phyloP scores from a whole-genome alignment of 192 early-diverging fungal species.

The Podila verticillata region DNA sequence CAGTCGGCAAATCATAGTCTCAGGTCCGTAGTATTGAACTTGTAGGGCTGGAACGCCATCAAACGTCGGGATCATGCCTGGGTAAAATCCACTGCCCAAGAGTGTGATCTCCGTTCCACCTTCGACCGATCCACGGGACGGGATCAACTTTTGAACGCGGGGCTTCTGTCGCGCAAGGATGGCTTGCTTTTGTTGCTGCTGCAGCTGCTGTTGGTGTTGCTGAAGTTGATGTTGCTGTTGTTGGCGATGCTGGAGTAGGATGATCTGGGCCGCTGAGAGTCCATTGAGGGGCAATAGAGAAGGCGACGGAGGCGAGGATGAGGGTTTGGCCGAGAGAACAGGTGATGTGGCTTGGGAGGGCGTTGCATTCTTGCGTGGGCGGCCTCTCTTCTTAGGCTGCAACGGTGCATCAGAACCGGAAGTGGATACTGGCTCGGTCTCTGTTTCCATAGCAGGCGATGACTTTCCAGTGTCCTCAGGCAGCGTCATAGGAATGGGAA shows the following conservation, averaged over 20 bases:
- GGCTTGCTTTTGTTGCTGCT: constrained; percentile 50
- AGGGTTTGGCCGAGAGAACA: constrained; percentile 3
- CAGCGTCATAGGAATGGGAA: constrained; percentile 6
- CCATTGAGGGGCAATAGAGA: constrained; percentile 12
- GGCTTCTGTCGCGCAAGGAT: constrained; percentile 52
- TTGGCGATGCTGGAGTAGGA: constrained; percentile 36
- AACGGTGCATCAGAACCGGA: constrained; percentile 15
- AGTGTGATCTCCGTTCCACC: constrained; percentile 82
- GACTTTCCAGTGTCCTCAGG: constrained; percentile 9
- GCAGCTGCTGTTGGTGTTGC: constrained; percentile 42
- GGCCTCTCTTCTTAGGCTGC: constrained; percentile 45
- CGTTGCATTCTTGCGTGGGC: constrained; percentile 31
- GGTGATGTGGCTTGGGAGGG: constrained; percentile 31
- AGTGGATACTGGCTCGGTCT: background rate
- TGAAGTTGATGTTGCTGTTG: constrained; percentile 33
- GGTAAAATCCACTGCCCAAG: constrained; percentile 73
- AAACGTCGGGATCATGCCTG: constrained; percentile 75
- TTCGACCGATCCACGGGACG: constrained; percentile 77
- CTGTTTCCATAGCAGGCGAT: background rate
- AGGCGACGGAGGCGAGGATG: background rate
- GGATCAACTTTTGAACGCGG: constrained; percentile 72
- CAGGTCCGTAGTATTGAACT: constrained; percentile 72
- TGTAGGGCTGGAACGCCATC: constrained; percentile 68
- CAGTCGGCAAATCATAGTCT: constrained; percentile 74
- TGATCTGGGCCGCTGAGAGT: constrained; percentile 18